Evolutionary conservation across 2,329 filamentous ascomycete species (phyloP).

Genomic region (Exophiala mesophila): DNA sequence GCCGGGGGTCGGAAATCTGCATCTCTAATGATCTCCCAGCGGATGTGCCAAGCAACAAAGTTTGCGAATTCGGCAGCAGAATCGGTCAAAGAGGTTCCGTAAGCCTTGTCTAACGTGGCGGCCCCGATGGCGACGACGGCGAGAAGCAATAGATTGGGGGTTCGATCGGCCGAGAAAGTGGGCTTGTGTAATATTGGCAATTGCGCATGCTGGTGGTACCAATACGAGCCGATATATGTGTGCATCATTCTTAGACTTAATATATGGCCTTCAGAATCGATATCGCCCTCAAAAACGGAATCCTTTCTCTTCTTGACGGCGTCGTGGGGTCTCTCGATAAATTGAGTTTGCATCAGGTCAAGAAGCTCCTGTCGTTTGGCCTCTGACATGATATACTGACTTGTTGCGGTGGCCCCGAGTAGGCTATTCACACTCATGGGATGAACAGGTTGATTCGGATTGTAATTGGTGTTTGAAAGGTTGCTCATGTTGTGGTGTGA

Average conservation of each 20-base stretch:
- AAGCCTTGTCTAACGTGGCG: conserved; percentile 77
- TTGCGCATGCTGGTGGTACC: conserved; percentile 91
- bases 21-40: conserved; percentile 95
- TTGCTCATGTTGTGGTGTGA: conserved; percentile 25
- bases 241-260: conserved; percentile 94
- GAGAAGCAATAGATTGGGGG: conserved; percentile 76
- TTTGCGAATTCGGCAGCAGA: conserved; percentile 79
- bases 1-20: conserved; percentile 83
- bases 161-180: conserved; percentile 83
- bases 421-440: conserved; percentile 87
- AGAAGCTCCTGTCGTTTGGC: conserved; percentile 80
- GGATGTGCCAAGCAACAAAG: conserved; percentile 86
- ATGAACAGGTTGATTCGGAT: conserved; percentile 49
- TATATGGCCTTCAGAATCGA: conserved; percentile 56
- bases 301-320: conserved; percentile 71
- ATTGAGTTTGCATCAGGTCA: conserved; percentile 73
- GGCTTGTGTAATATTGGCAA: conserved; percentile 91
- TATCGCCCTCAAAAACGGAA: conserved; percentile 71
- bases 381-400: conserved; percentile 76
- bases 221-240: conserved; percentile 87
- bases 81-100: conserved; percentile 67
- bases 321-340: conserved; percentile 73
- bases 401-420: conserved; percentile 66
- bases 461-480: conserved; percentile 13
- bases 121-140: conserved; percentile 91